Conservation (phyloP, 352 stramenopile species). For the Phytophthora sansomeana region DNA sequence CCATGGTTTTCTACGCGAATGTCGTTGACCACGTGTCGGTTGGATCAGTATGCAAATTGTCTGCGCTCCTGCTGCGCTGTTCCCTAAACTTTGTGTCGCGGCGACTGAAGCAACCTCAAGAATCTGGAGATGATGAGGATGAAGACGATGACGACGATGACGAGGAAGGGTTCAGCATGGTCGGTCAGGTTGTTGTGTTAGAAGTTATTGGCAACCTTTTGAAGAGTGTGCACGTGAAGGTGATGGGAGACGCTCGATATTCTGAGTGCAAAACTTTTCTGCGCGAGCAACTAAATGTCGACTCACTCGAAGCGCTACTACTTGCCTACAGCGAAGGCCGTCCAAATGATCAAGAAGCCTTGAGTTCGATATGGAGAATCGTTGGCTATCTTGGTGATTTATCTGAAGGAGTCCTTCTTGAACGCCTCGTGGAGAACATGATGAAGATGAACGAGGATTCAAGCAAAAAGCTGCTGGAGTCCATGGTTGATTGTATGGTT, state of each 20-base stretch:
- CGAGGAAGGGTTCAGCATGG: conserved; percentile 70
- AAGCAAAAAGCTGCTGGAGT: conserved; percentile 77
- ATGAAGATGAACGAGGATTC: conserved; percentile 80
- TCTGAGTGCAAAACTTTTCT: conserved; percentile 81
- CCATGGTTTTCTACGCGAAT: conserved; percentile 86
- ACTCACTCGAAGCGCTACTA: conserved; percentile 70
- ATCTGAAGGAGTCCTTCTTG: conserved; percentile 61
- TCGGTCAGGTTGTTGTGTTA: conserved; percentile 77
- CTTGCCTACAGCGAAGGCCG: conserved; percentile 68
- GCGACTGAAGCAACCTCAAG: conserved; percentile 54
- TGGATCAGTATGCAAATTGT: conserved; percentile 85
- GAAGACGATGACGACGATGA: conserved; percentile 71
- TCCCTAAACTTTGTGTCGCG: conserved; percentile 82
- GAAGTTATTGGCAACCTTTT: conserved; percentile 79
- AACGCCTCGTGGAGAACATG: conserved; percentile 68
- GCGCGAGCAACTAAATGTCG: conserved; percentile 65
- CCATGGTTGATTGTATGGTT: conserved; percentile 79
- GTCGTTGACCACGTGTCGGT: conserved; percentile 80
- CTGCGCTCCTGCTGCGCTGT: conserved; percentile 76
- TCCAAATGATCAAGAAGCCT: conserved; percentile 70
- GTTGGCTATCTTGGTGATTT: conserved; percentile 75
- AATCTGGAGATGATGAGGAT: conserved; percentile 52
- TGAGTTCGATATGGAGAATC: conserved; percentile 80
- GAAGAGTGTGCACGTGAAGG: conserved; percentile 76
- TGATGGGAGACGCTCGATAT: conserved; percentile 74